Evolutionary conservation across 73 alveolate species (phyloP), one percentile per base, ranked within the genome.

Genomic region (Blepharisma stoltei): DNA sequence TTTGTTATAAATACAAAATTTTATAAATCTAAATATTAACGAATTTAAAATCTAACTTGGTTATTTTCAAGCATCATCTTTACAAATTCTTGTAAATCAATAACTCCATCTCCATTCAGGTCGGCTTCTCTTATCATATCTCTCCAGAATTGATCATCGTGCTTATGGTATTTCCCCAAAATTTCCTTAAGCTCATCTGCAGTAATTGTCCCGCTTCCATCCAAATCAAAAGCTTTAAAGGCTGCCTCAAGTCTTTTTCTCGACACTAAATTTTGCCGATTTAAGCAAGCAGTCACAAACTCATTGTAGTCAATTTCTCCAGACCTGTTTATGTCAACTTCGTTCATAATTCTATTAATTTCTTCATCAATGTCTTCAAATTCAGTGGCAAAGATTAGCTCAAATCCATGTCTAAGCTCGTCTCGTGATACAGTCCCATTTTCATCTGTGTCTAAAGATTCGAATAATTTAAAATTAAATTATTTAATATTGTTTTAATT

Each of bases 131-230:
- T 60, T 66, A 82, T 73, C 7, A 82, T 82, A 67, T 82, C 68
- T 54, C 78, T 78, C 68, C 85, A 78, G 25, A 82, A 47, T 0
- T 71, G 41, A 32, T 32, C 41, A 32, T 86, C 80, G 76, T 83
- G 80, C 18, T 81, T 20, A 5, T 55, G 80, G 66, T 83, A 85
- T 5, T 90, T 93, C 38, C 92, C 83, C 45, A 89, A 89, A 53
- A 85, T 88, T 78, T 89, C 96, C 67, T 85, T 86, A 88, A 88
- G 85, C 76, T 88, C 95, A 75, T 84, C 87, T 80, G 73, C 84
- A 1, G 88, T 77, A 0, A 89, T 89, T 76, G 85, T 84, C 20
- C 96, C 96, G 48, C 83, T 78, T n/a, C 96, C 96, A 67, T 89
- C 96, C 69, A 89, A 76, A 71, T 89, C 96, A 48, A 89, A 68